Evolutionary conservation across 306 rosid species (phyloP), one percentile per base, ranked within the genome.

Genomic region (Prunus armeniaca): DNA sequence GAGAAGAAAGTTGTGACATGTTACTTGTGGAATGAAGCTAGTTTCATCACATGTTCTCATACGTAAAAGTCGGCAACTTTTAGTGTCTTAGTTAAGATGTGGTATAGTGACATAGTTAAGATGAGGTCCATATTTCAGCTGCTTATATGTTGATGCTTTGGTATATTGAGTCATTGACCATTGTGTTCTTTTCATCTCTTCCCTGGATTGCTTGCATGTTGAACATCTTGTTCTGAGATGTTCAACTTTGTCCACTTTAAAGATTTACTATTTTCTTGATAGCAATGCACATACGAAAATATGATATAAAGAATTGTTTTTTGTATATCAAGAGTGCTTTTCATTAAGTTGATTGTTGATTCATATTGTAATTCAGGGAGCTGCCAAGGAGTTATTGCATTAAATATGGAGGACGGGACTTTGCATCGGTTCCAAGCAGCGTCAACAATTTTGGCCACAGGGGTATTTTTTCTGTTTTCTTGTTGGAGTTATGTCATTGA

Each of bases 341-440:
- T 24, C 8, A 15, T 32, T 60, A 25, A 47, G 63, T 45, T 72
- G 15, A 41, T 45, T 73, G 19, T 63, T 76, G 79, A 47, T 81
- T 83, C 18, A 19, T 78, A 70, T 67, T 83, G 79, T 69, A 75
- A 55, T 77, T 73, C 76, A 93, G 98, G 98, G 64, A 85, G 57
- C 85, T 93, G 98, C 87, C 98, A 93, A 90, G 98, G 97, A 74
- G 96, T 91, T 30, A 87, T 93, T 76, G 98, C 97, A 47, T 79
- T 91, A 79, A 93, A 93, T 76, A 81, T 84, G 92, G 98, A 93
- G 82, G 98, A 93, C 60, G 98, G 98, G 63, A 91, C 98, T 49
- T 81, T 93, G 64, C 98, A 93, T 83, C 93, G 98, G 38, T 93
- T 93, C 93, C 93, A 64, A 60, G 89, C 98, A 76, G 88, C 88